Percentiles rank a stretch among this genome's conserved stretches.
Evolutionary conservation across 2,329 filamentous ascomycete genomes (phyloP).

Genomic region (Neospermospora avenae): DNA sequence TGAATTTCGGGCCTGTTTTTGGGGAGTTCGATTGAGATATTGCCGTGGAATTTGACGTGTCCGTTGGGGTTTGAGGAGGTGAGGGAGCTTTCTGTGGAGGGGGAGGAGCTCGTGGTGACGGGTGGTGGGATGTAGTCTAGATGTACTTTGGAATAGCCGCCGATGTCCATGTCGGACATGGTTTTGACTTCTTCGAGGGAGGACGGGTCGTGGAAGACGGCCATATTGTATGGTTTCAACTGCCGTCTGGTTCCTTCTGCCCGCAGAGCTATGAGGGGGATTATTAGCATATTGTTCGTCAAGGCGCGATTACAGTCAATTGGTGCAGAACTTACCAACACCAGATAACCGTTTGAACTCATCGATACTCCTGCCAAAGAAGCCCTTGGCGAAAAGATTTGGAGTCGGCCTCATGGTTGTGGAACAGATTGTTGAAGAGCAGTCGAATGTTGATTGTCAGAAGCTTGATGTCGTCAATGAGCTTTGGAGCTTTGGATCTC

Average conservation of each 20-base stretch:
- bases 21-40: constrained; percentile 83
- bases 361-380: constrained; percentile 56
- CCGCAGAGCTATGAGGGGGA: constrained; percentile 53
- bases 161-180: constrained; percentile 84
- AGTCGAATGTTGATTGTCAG: not conserved
- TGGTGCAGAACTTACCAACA: constrained; percentile 44
- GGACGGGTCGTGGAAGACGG: constrained; percentile 55
- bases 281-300: constrained; percentile 13
- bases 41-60: constrained; percentile 81
- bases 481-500: not conserved
- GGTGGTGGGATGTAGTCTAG: constrained; percentile 51
- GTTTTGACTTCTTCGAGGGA: constrained; percentile 59
- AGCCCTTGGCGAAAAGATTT: constrained; percentile 47
- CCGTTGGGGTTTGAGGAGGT: constrained; percentile 39
- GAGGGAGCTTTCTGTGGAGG: not conserved
- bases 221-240: constrained; percentile 59
- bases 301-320: constrained; percentile 4
- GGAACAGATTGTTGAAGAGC: not conserved
- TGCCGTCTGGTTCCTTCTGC: constrained; percentile 67
- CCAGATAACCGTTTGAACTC: constrained; percentile 55
- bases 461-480: constrained; percentile 1
- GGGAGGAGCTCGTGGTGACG: constrained; percentile 19
- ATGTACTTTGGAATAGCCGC: constrained; percentile 74
- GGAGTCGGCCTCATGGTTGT: constrained; percentile 47
- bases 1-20: constrained; percentile 69